A percentile compares a stretch with the other conserved stretches of the same genome.
Conservation (phyloP, 495 filamentous ascomycete species). For the Choiromyces venosus region DNA sequence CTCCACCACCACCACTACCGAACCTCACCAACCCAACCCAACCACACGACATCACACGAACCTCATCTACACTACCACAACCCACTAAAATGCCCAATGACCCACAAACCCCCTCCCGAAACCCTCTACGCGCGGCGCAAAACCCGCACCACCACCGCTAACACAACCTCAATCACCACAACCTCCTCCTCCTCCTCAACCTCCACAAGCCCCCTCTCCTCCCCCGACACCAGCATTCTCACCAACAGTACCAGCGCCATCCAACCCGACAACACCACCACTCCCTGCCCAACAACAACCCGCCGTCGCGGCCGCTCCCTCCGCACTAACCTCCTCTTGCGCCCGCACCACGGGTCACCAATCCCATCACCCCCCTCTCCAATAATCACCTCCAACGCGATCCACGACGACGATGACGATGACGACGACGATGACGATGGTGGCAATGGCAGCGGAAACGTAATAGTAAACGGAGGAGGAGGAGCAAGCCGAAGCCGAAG, state of each 20-base stretch:
- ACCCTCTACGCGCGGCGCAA: constrained; percentile 1
- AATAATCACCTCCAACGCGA: background rate
- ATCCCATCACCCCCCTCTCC: background rate
- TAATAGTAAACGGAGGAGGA: background rate
- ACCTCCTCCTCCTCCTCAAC: background rate
- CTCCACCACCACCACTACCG: background rate
- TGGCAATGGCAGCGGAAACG: background rate
- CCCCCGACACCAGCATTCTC: background rate
- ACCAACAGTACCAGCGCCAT: background rate
- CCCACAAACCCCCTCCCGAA: background rate
- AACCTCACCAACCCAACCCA: background rate
- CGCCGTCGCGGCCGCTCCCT: background rate
- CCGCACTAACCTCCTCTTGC: background rate
- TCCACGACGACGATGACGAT: background rate
- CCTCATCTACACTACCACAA: background rate
- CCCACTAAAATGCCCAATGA: constrained; percentile 1
- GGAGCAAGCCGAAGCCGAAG: background rate
- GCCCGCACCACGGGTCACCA: background rate
- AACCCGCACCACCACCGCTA: background rate
- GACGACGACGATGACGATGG: background rate
- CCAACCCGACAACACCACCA: background rate
- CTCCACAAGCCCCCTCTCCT: background rate
- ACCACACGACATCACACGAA: background rate
- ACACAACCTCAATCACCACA: background rate
- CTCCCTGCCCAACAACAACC: background rate